Evolutionary conservation across 1,284 basidiomycete species (phyloP).

Genomic region (Pyrrhoderma lamaoense): DNA sequence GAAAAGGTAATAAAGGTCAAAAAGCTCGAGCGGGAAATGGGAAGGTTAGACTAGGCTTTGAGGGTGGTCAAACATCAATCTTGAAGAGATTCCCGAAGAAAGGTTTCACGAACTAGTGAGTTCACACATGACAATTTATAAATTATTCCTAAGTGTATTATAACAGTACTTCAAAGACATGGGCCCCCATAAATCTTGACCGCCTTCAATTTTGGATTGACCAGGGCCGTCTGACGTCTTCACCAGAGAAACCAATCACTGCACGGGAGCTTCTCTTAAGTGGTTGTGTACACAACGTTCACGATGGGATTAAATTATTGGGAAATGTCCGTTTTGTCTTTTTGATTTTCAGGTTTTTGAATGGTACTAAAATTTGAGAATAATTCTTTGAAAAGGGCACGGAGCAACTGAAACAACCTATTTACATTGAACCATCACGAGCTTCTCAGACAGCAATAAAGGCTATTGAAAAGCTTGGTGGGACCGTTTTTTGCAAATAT

Average conservation of each 20-base stretch:
- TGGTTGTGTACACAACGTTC: conserved; percentile 82
- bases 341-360: not conserved
- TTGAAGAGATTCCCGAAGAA: conserved; percentile 90
- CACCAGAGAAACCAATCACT: conserved; percentile 81
- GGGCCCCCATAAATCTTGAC: conserved; percentile 81
- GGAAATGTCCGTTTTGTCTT: conserved; percentile 54
- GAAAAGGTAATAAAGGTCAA: conserved; percentile 94
- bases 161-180: conserved; percentile 61
- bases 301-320: conserved; percentile 88
- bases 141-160: not conserved
- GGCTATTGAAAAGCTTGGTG: conserved; percentile 78
- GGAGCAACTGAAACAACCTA: conserved; percentile 58
- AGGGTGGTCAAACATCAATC: conserved; percentile 95
- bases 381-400: conserved; percentile 46
- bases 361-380: no score
- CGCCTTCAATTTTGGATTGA: conserved; percentile 90
- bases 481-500: conserved; percentile 84
- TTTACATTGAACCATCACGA: conserved; percentile 80
- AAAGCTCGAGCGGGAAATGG: conserved; percentile 89
- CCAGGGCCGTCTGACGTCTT: conserved; percentile 72
- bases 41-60: conserved; percentile 80
- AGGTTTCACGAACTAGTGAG: conserved; percentile 86
- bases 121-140: conserved; percentile 3
- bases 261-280: conserved; percentile 79
- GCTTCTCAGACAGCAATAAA: conserved; percentile 84